Conservation (phyloP, 1,284 basidiomycete species). For the Trichosporon sp. region DNA sequence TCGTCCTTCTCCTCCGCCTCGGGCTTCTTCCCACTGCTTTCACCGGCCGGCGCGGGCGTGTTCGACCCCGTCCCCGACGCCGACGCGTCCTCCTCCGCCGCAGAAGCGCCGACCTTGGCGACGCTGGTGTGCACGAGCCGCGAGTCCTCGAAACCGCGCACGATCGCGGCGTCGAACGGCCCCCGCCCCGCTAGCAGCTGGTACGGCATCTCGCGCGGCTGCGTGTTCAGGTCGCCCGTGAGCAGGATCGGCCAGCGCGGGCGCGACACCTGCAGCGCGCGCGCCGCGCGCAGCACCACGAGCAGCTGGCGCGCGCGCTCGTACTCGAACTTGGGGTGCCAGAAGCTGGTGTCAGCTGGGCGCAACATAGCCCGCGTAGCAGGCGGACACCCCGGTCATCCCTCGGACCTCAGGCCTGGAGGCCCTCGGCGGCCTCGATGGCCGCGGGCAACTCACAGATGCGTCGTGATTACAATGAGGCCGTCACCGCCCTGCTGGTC, state of each 20-base stretch:
- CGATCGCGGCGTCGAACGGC: conserved; percentile 58
- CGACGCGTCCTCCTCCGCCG: conserved; percentile 25
- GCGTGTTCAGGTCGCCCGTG: conserved; percentile 80
- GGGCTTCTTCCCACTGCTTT: conserved; percentile 48
- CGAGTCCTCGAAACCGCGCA: conserved; percentile 59
- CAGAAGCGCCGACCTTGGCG: conserved; percentile 52
- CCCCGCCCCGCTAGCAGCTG: conserved; percentile 58
- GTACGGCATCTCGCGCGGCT: conserved; percentile 80
- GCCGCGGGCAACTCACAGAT: conserved; percentile 43
- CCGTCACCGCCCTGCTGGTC: conserved; percentile 45
- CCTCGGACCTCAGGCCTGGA: too few species aligned
- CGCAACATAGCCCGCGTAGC: too few species aligned
- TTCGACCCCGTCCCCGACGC: conserved; percentile 14
- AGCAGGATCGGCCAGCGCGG: conserved; percentile 16
- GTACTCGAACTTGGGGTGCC: conserved; percentile 89
- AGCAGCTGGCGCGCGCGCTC: conserved; percentile 68
- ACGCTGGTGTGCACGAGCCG: conserved; percentile 77
- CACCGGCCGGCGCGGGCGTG: background rate
- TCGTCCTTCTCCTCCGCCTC: conserved; percentile 37
- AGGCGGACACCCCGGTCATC: too few species aligned
- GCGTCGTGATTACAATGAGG: conserved; percentile 66
- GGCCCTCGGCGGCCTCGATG: background rate
- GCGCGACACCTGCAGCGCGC: background rate
- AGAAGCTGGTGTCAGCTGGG: conserved; percentile 57
- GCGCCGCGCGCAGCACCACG: conserved; percentile 60